A percentile compares a stretch with the other conserved stretches of the same genome.
phyloP scores from a whole-genome alignment of 2,329 filamentous ascomycete genomes.

The Neonectria neomacrospora region DNA sequence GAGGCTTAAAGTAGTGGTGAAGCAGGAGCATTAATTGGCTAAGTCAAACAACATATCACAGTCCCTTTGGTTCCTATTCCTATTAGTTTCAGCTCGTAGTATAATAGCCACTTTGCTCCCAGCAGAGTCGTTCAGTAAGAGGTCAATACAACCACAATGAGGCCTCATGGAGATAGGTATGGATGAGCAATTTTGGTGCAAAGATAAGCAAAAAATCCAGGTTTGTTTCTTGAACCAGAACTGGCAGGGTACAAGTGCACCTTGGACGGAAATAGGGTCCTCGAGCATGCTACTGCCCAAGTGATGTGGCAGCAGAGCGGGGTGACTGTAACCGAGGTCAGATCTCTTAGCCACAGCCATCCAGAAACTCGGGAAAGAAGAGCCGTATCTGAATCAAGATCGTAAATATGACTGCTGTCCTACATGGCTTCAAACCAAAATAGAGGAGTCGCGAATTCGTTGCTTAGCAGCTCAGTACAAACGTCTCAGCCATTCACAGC shows the following conservation, averaged over 20 bases:
- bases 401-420: neutral
- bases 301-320: conserved; percentile 9
- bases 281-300: neutral
- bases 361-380: conserved; percentile 14
- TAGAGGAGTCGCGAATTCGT: too few species aligned
- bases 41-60: too few species aligned
- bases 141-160: neutral
- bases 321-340: conserved; percentile 19
- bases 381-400: conserved; percentile 4
- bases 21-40: neutral
- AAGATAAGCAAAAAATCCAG: neutral
- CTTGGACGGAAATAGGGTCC: neutral
- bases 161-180: neutral
- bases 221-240: neutral
- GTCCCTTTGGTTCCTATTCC: neutral
- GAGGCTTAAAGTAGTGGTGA: neutral
- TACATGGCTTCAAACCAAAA: neutral
- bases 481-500: neutral
- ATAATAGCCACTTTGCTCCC: neutral
- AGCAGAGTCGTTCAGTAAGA: neutral
- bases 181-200: neutral
- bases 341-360: conserved; percentile 2
- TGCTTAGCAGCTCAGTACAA: neutral
- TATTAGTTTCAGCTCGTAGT: neutral
- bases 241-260: neutral